Evolutionary conservation across 1,284 basidiomycete species (phyloP).

Genomic region (Pyrrhoderma noxium): DNA sequence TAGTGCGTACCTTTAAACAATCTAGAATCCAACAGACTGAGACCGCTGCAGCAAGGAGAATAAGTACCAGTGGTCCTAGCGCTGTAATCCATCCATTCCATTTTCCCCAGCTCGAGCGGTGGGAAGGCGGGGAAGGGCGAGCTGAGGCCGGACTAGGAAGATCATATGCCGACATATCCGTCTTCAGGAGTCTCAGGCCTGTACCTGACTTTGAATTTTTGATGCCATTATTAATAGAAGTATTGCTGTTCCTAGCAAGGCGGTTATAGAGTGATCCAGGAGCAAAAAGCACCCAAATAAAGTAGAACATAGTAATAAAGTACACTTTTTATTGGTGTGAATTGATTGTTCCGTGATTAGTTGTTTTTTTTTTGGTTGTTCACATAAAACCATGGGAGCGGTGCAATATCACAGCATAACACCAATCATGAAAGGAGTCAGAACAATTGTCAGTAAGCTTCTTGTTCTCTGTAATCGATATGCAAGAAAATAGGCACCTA

Average conservation of each 20-base stretch:
- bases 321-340: neutral
- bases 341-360: too few species aligned
- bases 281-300: conserved; percentile 1
- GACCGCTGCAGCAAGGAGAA: neutral
- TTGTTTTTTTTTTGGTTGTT: too few species aligned
- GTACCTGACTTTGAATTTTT: neutral
- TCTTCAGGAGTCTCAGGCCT: conserved; percentile 2
- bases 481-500: conserved; percentile 5
- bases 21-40: neutral
- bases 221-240: neutral
- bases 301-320: conserved; percentile 5
- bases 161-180: neutral
- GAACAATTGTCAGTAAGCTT: neutral
- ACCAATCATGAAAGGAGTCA: neutral
- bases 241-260: neutral
- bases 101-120: neutral
- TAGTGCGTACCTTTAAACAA: too few species aligned
- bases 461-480: too few species aligned
- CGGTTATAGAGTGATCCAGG: neutral
- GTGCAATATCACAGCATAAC: too few species aligned
- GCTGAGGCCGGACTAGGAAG: neutral
- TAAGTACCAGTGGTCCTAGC: neutral
- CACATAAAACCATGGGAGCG: too few species aligned
- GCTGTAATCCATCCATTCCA: neutral
- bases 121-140: neutral